phyloP scores from a whole-genome alignment of 805 yeast species.

The Limtongia smithiae region DNA sequence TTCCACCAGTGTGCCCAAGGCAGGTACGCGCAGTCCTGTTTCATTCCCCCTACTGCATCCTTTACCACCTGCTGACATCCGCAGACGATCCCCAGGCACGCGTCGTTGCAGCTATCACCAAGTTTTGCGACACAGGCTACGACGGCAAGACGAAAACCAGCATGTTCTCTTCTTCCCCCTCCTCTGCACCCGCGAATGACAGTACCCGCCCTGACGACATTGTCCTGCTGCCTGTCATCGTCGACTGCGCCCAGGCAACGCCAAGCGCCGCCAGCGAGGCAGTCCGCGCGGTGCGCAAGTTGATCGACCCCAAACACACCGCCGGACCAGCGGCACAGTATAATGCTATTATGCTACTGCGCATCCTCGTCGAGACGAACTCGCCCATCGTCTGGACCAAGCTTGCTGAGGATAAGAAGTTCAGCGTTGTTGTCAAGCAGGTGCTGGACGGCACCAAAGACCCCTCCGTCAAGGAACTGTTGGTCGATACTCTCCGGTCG shows the following conservation, averaged over 20 bases:
- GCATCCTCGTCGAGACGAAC: slow-evolving; percentile 17
- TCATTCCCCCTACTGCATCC: too few species aligned
- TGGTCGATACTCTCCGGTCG: slow-evolving; percentile 5
- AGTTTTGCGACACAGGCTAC: slow-evolving; percentile 17
- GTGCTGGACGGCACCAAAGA: slow-evolving; percentile 9
- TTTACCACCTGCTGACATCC: too few species aligned
- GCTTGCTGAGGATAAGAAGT: slow-evolving; percentile 14
- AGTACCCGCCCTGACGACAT: slow-evolving; percentile 12
- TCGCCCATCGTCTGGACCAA: slow-evolving; percentile 9
- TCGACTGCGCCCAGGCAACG: slow-evolving; percentile 24
- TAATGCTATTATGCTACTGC: slow-evolving; percentile 18
- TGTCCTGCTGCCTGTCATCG: slow-evolving; percentile 20
- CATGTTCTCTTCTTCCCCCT: not conserved
- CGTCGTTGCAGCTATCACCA: slow-evolving; percentile 13
- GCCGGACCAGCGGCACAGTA: slow-evolving; percentile 12
- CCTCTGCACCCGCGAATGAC: not conserved
- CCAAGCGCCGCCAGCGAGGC: slow-evolving; percentile 25
- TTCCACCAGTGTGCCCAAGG: too few species aligned
- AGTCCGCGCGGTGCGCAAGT: slow-evolving; percentile 16
- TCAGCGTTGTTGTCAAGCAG: slow-evolving; percentile 3
- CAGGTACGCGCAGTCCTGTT: too few species aligned
- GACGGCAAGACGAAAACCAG: not conserved
- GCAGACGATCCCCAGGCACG: slow-evolving; percentile 11
- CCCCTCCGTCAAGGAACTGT: slow-evolving; percentile 10
- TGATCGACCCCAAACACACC: slow-evolving; percentile 15